Base-by-base conservation (phyloP, 2,329 filamentous ascomycete genomes). In the Didymella arachidicola region DNA sequence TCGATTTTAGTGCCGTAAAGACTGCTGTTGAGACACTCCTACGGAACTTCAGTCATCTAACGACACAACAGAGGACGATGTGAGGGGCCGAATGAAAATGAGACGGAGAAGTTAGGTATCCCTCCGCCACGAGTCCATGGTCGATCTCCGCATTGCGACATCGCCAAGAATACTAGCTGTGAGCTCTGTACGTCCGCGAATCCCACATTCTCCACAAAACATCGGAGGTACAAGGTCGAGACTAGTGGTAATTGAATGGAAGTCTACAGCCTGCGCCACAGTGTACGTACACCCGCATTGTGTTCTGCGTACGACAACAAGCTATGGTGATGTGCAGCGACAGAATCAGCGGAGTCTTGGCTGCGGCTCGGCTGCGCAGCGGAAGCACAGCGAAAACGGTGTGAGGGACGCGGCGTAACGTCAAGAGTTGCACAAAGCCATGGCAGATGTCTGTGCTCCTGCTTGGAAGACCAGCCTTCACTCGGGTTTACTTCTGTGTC, bases 401-500 rank as follows among this genome's bases (percentile, higher is more conserved):
- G 50, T 38, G 26, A 54, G 51, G 50, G 34, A 51, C 45, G 50
- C 45, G 39, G 56, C 26, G 50, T 53, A 59, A 59, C 56, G 14
- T 49, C 49, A 53, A 53, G 39, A 45, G 50, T 53, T 38, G 39
- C 26, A 59, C 50, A 50, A 50, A 32, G 49, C 18, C 50, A 53
- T 58, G 45, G 56, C 56, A 53, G 39, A 53, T 44, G 18, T 52
- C 49, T 43, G 16, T 50, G n/a, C 11, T 34, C 12, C 12, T 32
- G 42, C 50, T 43, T 54, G 29, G 29, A 5, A 34, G 5, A 41
- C 48, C 19, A 18, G 45, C n/a, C n/a, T 50, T 8, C 10, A 18
- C 29, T 53, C 56, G 50, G 50, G 7, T 30, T 12, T 19, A 49
- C 7, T 34, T 59, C 6, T 59, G 45, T 22, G 14, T 45, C 56